Evolutionary conservation across 768 basidiomycete genomes (phyloP), one percentile per base, ranked within the genome.

Genomic region (Lactifluus volemus): DNA sequence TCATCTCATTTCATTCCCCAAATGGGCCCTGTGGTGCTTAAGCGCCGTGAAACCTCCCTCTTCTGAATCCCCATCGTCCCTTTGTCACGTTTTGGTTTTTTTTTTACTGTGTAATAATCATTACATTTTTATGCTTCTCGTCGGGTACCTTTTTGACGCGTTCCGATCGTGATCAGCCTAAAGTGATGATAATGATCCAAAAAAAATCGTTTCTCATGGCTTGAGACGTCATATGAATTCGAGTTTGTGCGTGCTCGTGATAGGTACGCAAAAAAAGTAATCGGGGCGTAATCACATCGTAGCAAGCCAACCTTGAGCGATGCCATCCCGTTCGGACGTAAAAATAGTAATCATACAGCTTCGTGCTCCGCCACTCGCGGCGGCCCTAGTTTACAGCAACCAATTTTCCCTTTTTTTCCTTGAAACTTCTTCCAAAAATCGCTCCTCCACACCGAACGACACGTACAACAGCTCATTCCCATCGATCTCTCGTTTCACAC

Each of bases 1-100:
- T 60, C 60, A 61, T 61, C 51, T 55, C 60, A 3, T 14, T 50
- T 60, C 60, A 61, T 61, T 55, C 51, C 60, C 54, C 25, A 42
- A 11, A 6, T 15, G 32, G 17, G 15, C n/a, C 19, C 6, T 9
- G 32, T 34, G 51, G 51, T 25, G 7, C 49, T 25, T 25, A 21
- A 30, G 30, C 39, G 14, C 29, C 21, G 36, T 36, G 5, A 2
- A 14, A 29, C 48, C 10, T 21, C 45, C 25, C 45, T 32, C 21
- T 21, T 5, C 45, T n/a, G n/a, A n/a, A n/a, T n/a, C 45, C 45
- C 7, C 11, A 11, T 15, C 7, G 19, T 30, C 14, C 14, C 29
- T 17, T 44, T 5, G n/a, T 45, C n/a, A 45, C 44, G n/a, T 34
- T 34, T 45, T 45, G 44, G n/a, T 12, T 38, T 38, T n/a, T 44